Conservation (phyloP, 2,329 filamentous ascomycete species). For the Magnaporthiopsis incrustans region DNA sequence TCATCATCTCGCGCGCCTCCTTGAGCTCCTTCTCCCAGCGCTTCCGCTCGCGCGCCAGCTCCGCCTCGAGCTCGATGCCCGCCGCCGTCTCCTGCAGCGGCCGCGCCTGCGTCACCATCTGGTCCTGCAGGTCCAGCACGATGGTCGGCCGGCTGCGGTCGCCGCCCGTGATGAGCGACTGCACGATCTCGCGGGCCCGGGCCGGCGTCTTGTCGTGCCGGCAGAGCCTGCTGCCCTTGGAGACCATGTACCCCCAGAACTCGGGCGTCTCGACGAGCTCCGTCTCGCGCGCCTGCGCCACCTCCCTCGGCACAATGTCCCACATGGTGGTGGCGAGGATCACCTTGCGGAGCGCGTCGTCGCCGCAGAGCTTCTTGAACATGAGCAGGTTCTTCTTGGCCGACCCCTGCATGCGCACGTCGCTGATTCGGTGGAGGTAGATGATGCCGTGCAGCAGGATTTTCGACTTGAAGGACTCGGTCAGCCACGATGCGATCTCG, state of each 20-base stretch:
- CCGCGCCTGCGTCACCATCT: slow-evolving; percentile 6
- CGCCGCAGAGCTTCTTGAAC: slow-evolving; percentile 35
- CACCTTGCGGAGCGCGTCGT: slow-evolving; percentile 29
- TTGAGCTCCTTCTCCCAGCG: slow-evolving; percentile 2
- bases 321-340: slow-evolving; percentile 34
- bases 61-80: slow-evolving; percentile 5
- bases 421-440: slow-evolving; percentile 36
- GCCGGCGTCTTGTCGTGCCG: slow-evolving; percentile 1
- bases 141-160: not conserved
- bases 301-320: not conserved
- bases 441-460: slow-evolving; percentile 27
- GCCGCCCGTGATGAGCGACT: not conserved
- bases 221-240: not conserved
- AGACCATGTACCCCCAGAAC: slow-evolving; percentile 3
- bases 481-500: slow-evolving; percentile 31
- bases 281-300: not conserved
- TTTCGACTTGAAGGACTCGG: slow-evolving; percentile 18
- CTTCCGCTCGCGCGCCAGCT: slow-evolving; percentile 6
- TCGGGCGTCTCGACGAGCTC: not conserved
- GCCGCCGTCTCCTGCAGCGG: slow-evolving; percentile 6
- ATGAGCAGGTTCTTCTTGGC: slow-evolving; percentile 32
- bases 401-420: slow-evolving; percentile 30
- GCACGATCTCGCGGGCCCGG: not conserved
- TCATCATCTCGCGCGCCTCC: slow-evolving; percentile 1
- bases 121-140: slow-evolving; percentile 4